phyloP scores from a whole-genome alignment of 495 filamentous ascomycete species.

The Penicillium desertorum region DNA sequence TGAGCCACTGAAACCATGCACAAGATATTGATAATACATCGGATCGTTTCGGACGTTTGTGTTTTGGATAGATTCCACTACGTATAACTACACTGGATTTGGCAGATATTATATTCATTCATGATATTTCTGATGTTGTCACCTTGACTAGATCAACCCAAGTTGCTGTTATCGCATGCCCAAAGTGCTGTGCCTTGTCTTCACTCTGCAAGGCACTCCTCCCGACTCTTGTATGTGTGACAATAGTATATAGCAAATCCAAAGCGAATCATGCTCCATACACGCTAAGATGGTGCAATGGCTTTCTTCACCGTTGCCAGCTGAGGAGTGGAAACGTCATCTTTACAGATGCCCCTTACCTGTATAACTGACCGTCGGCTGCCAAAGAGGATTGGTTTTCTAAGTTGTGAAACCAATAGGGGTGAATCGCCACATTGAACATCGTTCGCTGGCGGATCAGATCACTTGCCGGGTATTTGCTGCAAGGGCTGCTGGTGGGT shows the following conservation, averaged over 20 bases:
- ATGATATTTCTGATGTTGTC: neutral
- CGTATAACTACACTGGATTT: neutral
- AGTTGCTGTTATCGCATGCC: too few relatives aligned
- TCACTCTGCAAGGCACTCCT: too few relatives aligned
- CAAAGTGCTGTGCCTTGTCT: too few relatives aligned
- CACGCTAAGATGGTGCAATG: too few relatives aligned
- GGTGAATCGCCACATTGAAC: neutral
- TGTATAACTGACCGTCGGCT: neutral
- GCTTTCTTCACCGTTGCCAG: too few relatives aligned
- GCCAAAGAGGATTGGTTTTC: neutral
- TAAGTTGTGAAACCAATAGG: neutral
- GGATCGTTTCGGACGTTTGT: neutral
- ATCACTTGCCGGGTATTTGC: neutral
- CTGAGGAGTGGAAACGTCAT: too few relatives aligned
- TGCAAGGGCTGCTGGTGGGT: neutral
- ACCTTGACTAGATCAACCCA: too few relatives aligned
- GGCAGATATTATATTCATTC: neutral
- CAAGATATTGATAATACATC: neutral
- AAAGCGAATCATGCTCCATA: too few relatives aligned
- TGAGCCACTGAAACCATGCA: conserved; percentile 31
- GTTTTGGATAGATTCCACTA: neutral
- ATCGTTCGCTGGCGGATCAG: neutral
- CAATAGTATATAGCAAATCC: too few relatives aligned
- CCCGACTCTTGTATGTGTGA: too few relatives aligned
- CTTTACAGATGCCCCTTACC: neutral